phyloP scores from a whole-genome alignment of 2,329 filamentous ascomycete genomes.

The Stagonosporopsis tanaceti region DNA sequence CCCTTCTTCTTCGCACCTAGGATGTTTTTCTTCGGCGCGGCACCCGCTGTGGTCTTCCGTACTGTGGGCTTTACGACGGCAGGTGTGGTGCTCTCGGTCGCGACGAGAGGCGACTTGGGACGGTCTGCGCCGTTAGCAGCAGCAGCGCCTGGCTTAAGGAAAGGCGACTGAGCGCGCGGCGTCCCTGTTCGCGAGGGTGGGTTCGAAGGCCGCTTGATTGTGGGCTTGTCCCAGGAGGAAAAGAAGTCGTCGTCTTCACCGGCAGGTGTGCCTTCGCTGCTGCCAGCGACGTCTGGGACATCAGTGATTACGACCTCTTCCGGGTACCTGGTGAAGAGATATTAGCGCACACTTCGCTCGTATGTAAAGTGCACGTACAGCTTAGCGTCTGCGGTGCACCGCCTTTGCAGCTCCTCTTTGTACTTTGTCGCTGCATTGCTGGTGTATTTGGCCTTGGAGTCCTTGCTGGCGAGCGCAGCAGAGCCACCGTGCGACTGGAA shows the following conservation, averaged over 20 bases:
- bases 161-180: conserved; percentile 85
- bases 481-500: conserved; percentile 97
- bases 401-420: conserved; percentile 92
- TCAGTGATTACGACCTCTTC: conserved; percentile 87
- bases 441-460: conserved; percentile 95
- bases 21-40: conserved; percentile 82
- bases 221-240: conserved; percentile 97
- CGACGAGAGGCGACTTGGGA: conserved; percentile 78
- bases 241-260: conserved; percentile 96
- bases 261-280: conserved; percentile 76
- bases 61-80: conserved; percentile 74
- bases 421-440: conserved; percentile 95
- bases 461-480: conserved; percentile 93
- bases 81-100: conserved; percentile 60
- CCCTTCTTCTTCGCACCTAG: conserved; percentile 76
- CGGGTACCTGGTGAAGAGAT: conserved; percentile 70
- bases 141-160: conserved; percentile 73
- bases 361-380: conserved; percentile 66
- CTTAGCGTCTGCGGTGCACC: conserved; percentile 81
- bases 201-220: conserved; percentile 95
- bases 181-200: conserved; percentile 90
- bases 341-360: conserved; percentile 30
- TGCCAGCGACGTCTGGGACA: conserved; percentile 61
- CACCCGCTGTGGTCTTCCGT: conserved; percentile 71
- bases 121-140: conserved; percentile 71